Conservation (phyloP, 106 monocot species). For the Cymbidium sinense region DNA sequence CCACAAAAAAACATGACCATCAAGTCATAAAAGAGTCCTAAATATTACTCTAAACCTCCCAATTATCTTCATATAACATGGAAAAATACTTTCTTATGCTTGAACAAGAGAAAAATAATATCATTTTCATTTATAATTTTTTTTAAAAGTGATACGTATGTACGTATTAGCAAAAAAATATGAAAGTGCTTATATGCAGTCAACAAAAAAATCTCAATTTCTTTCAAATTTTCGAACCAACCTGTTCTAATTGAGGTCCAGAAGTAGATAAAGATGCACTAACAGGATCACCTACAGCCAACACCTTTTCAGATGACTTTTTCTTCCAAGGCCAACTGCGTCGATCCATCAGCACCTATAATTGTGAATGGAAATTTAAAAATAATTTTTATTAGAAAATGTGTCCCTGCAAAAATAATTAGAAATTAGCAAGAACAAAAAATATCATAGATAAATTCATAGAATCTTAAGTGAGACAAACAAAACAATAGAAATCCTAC, state of each 20-base stretch:
- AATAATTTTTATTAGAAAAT: neutral
- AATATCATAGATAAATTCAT: no score
- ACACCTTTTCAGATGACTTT: neutral
- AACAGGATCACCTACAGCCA: neutral
- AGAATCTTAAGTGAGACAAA: no score
- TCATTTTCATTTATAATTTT: neutral
- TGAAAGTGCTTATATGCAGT: no score
- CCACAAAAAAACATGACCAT: no score
- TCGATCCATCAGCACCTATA: neutral
- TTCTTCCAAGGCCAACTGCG: slow-evolving; percentile 6
- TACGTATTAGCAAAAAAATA: neutral
- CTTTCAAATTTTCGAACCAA: neutral
- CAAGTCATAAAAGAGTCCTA: neutral
- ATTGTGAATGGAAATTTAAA: neutral
- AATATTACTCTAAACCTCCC: neutral
- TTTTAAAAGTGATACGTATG: neutral
- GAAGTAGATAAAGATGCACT: neutral
- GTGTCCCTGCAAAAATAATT: no score
- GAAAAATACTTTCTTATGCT: neutral
- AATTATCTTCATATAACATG: neutral
- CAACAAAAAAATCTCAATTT: no score
- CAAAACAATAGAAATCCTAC: neutral
- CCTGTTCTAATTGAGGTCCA: neutral
- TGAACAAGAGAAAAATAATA: neutral
- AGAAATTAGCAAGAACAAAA: no score